Conservation (phyloP, 169 alveolate genomes). For the Cryptosporidium parvum region DNA sequence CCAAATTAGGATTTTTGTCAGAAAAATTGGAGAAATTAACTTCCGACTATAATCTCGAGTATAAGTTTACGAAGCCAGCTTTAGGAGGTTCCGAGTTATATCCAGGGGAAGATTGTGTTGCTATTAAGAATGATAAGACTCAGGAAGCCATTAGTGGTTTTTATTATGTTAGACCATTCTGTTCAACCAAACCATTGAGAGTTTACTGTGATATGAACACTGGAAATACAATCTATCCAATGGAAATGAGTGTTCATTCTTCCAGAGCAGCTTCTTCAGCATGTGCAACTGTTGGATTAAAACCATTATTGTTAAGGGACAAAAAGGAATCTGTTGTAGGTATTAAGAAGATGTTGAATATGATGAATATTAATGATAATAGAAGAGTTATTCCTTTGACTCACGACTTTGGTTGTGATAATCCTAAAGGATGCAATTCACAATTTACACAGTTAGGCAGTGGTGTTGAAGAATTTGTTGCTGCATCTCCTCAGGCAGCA, state of each 20-base stretch:
- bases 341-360: slow-evolving; percentile 43
- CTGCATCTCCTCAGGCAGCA: background rate
- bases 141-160: slow-evolving; percentile 53
- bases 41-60: slow-evolving; percentile 42
- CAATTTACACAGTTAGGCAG: slow-evolving; percentile 57
- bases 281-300: slow-evolving; percentile 61
- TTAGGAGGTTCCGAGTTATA: slow-evolving; percentile 54
- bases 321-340: slow-evolving; percentile 61
- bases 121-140: slow-evolving; percentile 49
- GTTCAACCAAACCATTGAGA: slow-evolving; percentile 72
- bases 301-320: slow-evolving; percentile 60
- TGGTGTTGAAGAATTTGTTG: slow-evolving; percentile 25
- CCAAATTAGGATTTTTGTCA: slow-evolving; percentile 66
- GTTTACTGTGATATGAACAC: slow-evolving; percentile 72
- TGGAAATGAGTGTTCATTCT: slow-evolving; percentile 44
- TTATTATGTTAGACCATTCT: slow-evolving; percentile 61
- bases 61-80: slow-evolving; percentile 62
- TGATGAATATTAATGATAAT: slow-evolving; percentile 39
- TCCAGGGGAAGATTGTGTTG: slow-evolving; percentile 72
- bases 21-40: slow-evolving; percentile 52
- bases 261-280: slow-evolving; percentile 68
- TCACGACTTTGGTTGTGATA: slow-evolving; percentile 68
- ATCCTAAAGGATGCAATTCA: slow-evolving; percentile 15
- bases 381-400: slow-evolving; percentile 73
- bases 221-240: slow-evolving; percentile 71